Evolutionary conservation across 345 rosid species (phyloP).

Genomic region (Rhodamnia rubescens): DNA sequence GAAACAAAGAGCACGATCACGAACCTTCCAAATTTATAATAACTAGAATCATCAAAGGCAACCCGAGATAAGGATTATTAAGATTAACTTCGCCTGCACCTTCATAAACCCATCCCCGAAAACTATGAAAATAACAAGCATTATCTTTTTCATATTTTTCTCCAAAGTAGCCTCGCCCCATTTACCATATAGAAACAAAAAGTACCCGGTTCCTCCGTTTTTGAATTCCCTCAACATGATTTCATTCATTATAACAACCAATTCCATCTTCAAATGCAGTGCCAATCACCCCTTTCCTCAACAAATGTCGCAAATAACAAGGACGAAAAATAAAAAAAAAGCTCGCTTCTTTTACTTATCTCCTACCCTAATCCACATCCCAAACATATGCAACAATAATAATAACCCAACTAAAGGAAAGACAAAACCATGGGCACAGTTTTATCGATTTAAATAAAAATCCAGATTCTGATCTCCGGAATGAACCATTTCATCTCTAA

Average conservation of each 20-base stretch:
- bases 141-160: neutral
- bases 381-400: neutral
- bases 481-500: neutral
- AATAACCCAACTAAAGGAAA: neutral
- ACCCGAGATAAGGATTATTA: rapidly evolving
- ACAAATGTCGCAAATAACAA: neutral
- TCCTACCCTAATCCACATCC: neutral
- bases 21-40: rapidly evolving
- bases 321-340: neutral
- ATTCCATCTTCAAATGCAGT: neutral
- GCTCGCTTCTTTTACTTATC: neutral
- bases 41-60: neutral
- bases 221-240: neutral
- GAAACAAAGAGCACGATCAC: neutral
- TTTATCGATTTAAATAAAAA: neutral
- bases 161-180: neutral
- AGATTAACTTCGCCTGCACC: neutral
- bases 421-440: neutral
- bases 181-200: neutral
- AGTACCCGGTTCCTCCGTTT: neutral
- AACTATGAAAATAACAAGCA: neutral
- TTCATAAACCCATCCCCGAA: neutral
- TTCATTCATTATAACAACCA: neutral
- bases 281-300: neutral
- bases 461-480: neutral